A percentile compares a stretch with the other conserved stretches of the same genome.
Evolutionary conservation across 768 basidiomycete genomes (phyloP).

Genomic region (Collybia mongolica): DNA sequence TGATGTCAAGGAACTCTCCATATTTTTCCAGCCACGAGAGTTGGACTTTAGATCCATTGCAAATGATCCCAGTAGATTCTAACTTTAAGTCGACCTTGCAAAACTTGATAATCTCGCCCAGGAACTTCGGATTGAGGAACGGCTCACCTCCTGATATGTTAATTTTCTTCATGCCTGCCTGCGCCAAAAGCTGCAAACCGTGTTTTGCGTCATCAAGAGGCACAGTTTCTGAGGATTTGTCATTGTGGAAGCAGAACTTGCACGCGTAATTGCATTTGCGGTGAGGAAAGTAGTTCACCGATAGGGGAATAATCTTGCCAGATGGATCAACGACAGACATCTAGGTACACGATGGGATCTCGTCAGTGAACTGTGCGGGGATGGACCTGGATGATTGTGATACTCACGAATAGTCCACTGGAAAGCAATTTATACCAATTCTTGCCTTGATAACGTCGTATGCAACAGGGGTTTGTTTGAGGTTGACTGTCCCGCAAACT

Average conservation of each 20-base stretch:
- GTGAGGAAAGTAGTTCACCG: constrained; percentile 3
- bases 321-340: constrained; percentile 1
- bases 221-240: constrained; percentile 1
- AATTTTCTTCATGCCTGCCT: background rate
- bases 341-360: background rate
- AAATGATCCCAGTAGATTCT: constrained; percentile 1
- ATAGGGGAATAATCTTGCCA: constrained; percentile 1
- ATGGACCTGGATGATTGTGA: no score
- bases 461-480: no score
- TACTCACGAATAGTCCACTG: no score
- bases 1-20: constrained; percentile 9
- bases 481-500: no score
- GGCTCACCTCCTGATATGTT: constrained; percentile 1
- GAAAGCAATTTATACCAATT: no score
- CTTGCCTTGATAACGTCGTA: no score
- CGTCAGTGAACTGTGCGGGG: no score
- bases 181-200: background rate
- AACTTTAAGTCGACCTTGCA: constrained; percentile 2
- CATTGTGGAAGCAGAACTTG: constrained; percentile 5
- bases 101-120: constrained; percentile 3
- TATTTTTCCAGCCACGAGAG: constrained; percentile 2
- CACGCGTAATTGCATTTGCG: constrained; percentile 4
- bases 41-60: constrained; percentile 3
- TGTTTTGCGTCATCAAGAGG: constrained; percentile 2
- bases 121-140: constrained; percentile 5